Evolutionary conservation across 2,329 filamentous ascomycete species (phyloP).

Genomic region (Hyphodiscus sp.): DNA sequence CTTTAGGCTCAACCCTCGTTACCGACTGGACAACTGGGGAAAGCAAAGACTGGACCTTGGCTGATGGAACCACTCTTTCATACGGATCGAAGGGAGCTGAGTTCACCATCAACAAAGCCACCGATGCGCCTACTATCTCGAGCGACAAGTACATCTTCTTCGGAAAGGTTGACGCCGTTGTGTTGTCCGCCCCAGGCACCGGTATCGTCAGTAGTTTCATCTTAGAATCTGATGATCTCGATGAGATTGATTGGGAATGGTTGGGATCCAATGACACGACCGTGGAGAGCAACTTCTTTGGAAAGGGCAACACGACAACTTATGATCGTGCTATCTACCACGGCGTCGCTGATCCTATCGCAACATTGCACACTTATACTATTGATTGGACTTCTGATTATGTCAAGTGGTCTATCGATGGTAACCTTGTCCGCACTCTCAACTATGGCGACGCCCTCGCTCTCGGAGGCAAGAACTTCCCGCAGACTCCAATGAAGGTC

Average conservation of each 20-base stretch:
- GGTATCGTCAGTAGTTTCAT: slow-evolving; percentile 45
- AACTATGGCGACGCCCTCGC: slow-evolving; percentile 39
- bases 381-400: slow-evolving; percentile 58
- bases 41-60: slow-evolving; percentile 48
- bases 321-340: slow-evolving; percentile 41
- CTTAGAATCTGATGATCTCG: slow-evolving; percentile 43
- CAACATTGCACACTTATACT: slow-evolving; percentile 55
- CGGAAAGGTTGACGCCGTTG: slow-evolving; percentile 41
- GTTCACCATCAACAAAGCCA: slow-evolving; percentile 42
- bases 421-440: slow-evolving; percentile 39
- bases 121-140: slow-evolving; percentile 41
- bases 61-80: slow-evolving; percentile 38
- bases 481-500: slow-evolving; percentile 63
- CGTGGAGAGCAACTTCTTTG: slow-evolving; percentile 47
- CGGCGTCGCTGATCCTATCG: slow-evolving; percentile 27
- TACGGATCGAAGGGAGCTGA: slow-evolving; percentile 38
- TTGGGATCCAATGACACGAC: slow-evolving; percentile 28
- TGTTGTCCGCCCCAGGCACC: slow-evolving; percentile 40
- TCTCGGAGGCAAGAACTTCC: slow-evolving; percentile 49
- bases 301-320: slow-evolving; percentile 46
- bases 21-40: slow-evolving; percentile 39
- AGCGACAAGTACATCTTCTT: slow-evolving; percentile 47
- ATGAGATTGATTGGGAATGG: slow-evolving; percentile 48
- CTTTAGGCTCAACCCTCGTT: slow-evolving; percentile 33
- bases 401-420: slow-evolving; percentile 55